A percentile compares a stretch with the other conserved stretches of the same genome.
These are phyloP conservation scores for Salix caprea DNA, from an alignment of 345 rosid species.

Conservation along the genomic window DNA sequence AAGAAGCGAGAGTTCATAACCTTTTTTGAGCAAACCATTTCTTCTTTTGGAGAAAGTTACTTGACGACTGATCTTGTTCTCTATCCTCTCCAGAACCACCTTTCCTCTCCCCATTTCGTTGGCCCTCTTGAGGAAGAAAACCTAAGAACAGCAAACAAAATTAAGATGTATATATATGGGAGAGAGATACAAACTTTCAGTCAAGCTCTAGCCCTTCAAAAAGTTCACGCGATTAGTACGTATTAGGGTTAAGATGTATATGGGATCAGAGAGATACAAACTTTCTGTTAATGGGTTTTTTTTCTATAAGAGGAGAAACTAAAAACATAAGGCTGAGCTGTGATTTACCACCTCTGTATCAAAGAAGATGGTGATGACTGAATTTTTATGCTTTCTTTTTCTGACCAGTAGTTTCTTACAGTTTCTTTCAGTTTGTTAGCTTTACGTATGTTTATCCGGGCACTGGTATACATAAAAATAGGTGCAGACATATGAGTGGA, in stretches of 20 bases:
- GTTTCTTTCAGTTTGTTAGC: too few relatives aligned
- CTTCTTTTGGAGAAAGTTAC: constrained; percentile 42
- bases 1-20: constrained; percentile 38
- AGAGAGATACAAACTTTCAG: too few relatives aligned
- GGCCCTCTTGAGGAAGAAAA: background rate
- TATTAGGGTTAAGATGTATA: too few relatives aligned
- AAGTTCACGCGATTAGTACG: background rate
- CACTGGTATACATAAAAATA: too few relatives aligned
- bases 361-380: background rate
- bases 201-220: background rate
- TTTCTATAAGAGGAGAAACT: background rate
- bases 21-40: constrained; percentile 42
- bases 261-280: too few relatives aligned
- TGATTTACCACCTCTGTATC: background rate
- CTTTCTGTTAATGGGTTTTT: too few relatives aligned
- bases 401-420: too few relatives aligned
- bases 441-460: too few relatives aligned
- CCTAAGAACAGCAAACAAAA: background rate
- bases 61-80: constrained; percentile 44
- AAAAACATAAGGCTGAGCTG: background rate
- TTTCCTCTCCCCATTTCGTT: constrained; percentile 43
- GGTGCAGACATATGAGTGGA: too few relatives aligned
- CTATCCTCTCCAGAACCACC: constrained; percentile 38
- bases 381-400: too few relatives aligned
- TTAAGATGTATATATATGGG: too few relatives aligned